Conservation (phyloP, 164 flowering plant genomes). For the Litsea cubeba region DNA sequence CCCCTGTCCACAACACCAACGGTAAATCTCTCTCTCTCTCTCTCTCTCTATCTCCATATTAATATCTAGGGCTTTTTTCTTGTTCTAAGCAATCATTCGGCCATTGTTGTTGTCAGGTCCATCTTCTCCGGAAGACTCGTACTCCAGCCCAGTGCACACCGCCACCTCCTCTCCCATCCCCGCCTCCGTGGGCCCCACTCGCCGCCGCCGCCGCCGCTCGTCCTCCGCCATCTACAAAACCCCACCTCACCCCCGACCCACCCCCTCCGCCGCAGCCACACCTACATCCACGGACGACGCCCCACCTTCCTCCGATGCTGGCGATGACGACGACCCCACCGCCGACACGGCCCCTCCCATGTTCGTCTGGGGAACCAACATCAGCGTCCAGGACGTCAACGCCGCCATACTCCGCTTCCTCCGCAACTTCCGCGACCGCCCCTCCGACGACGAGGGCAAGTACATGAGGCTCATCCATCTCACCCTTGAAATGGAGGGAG, state of each 20-base stretch:
- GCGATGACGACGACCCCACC: slow-evolving; percentile 31
- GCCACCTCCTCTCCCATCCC: slow-evolving; percentile 62
- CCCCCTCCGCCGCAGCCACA: slow-evolving; percentile 28
- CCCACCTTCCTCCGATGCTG: slow-evolving; percentile 53
- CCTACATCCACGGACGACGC: slow-evolving; percentile 52
- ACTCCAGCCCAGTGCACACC: slow-evolving; percentile 65
- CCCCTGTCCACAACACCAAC: slow-evolving; percentile 3
- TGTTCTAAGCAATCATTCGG: background rate
- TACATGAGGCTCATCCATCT: slow-evolving; percentile 58
- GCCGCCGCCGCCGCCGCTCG: slow-evolving; percentile 29
- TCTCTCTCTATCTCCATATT: background rate
- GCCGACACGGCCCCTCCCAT: slow-evolving; percentile 62
- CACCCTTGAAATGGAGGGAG: slow-evolving; percentile 76
- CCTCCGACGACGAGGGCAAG: slow-evolving; percentile 55
- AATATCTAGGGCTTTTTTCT: background rate
- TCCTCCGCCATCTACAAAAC: slow-evolving; percentile 29
- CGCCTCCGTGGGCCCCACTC: slow-evolving; percentile 15
- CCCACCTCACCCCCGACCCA: slow-evolving; percentile 23
- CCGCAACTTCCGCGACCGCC: slow-evolving; percentile 55
- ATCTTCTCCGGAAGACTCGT: slow-evolving; percentile 66
- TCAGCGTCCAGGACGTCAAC: slow-evolving; percentile 88
- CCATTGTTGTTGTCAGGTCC: slow-evolving; percentile 35
- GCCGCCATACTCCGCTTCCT: slow-evolving; percentile 70
- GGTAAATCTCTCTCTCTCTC: slow-evolving; percentile 2
- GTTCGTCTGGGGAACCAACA: slow-evolving; percentile 96